Evolutionary conservation across 2,329 filamentous ascomycete species (phyloP), one percentile per base, ranked within the genome.

Genomic region (Ilyonectria sp.): DNA sequence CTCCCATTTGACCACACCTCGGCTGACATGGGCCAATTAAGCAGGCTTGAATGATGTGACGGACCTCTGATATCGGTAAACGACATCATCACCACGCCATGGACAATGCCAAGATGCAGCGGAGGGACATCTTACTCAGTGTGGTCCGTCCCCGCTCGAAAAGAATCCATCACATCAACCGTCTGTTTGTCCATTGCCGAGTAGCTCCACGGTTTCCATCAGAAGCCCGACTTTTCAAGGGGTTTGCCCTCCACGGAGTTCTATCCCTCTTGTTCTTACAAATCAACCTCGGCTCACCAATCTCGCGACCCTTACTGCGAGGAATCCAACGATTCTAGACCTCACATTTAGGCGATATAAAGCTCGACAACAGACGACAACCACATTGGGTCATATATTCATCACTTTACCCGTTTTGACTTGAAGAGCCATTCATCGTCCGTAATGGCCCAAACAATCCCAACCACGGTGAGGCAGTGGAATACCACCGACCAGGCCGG

Each of bases 391-490:
- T 33, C 31, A 9, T 29, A 49, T 40, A 57, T 35, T 35, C 37
- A n/a, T 31, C 40, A 1, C 17, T 23, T 29, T 21, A 29, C 19
- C 23, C 43, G 35, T 29, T 35, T 17, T n/a, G 15, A 8, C 74
- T 74, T 40, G 17, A 50, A 29, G 23, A 47, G n/a, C 8, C 33
- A 15, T 21, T 33, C 6, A 53, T 2, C 19, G n/a, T 13, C 33
- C 35, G 64, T 3, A 63, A 79, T 78, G 77, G 56, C 76, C 29
- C 66, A 74, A 60, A 31, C 72, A 11, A 76, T 78, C 50, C 77
- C 77, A 66, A 67, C 76, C 63, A 89, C 85, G 0, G 87, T 85
- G 69, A 85, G 84, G 79, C 83, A 87, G 77, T 93, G 90, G 90
- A 82, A 78, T 35, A 78, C 92, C 49, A 80, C 82, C 37, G 54